These are phyloP conservation scores for Sextonia rubra DNA, from an alignment of 164 flowering plant species.

Conservation along the genomic window DNA sequence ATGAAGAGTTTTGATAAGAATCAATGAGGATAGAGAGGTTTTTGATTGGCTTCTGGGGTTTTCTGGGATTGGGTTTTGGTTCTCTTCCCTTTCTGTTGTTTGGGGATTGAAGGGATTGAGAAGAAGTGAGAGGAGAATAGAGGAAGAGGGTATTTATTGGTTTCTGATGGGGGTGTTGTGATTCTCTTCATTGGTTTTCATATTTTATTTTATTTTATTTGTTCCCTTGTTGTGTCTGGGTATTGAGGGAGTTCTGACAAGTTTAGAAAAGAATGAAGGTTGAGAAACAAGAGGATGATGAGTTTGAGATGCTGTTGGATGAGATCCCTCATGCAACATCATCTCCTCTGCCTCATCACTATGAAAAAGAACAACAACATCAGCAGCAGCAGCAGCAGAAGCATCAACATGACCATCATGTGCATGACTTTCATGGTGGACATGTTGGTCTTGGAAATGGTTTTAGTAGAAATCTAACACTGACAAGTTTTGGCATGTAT, in stretches of 20 bases:
- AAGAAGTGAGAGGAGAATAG: background rate
- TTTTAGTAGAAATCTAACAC: conserved; percentile 11
- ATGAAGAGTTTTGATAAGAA: too few species aligned
- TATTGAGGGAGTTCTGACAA: background rate
- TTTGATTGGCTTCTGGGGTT: background rate
- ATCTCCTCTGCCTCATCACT: conserved; percentile 19
- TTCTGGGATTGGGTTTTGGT: conserved; percentile 6
- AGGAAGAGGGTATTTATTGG: background rate
- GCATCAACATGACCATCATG: conserved; percentile 11
- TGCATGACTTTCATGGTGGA: conserved; percentile 9
- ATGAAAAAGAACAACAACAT: conserved; percentile 6
- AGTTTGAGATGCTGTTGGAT: conserved; percentile 31
- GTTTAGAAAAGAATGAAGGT: conserved; percentile 22
- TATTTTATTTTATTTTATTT: background rate
- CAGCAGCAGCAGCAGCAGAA: conserved; percentile 5
- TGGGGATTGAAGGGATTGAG: background rate
- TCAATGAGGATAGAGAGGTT: background rate
- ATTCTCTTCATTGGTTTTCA: conserved; percentile 12
- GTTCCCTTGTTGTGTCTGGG: background rate
- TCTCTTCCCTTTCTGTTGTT: background rate
- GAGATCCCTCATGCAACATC: conserved; percentile 38
- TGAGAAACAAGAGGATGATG: conserved; percentile 21
- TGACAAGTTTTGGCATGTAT: conserved; percentile 19
- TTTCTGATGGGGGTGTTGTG: conserved; percentile 19
- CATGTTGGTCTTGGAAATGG: conserved; percentile 8